These are phyloP conservation scores for Calonectria pteridis DNA, from an alignment of 2,329 filamentous ascomycete genomes.

Conservation along the genomic window DNA sequence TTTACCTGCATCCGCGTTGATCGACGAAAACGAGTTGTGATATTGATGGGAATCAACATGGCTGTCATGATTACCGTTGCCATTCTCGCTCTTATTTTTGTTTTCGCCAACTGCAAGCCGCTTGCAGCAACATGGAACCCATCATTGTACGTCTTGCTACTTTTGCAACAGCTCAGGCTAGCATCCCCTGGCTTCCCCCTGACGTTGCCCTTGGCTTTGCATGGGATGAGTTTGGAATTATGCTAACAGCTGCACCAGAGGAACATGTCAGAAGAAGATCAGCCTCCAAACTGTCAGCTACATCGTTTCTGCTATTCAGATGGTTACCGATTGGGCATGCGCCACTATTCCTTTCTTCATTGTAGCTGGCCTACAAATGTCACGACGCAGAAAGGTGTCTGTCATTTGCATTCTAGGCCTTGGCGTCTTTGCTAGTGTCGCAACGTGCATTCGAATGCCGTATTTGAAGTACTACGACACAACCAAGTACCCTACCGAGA, in stretches of 20 bases:
- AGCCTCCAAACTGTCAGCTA: constrained; percentile 7
- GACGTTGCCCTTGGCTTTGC: background rate
- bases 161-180: background rate
- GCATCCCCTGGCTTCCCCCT: background rate
- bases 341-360: constrained; percentile 16
- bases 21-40: background rate
- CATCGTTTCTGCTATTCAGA: constrained; percentile 13
- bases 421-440: constrained; percentile 10
- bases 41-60: background rate
- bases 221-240: background rate
- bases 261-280: background rate
- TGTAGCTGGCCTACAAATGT: constrained; percentile 15
- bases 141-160: background rate
- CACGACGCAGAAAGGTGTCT: background rate
- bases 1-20: constrained; percentile 1
- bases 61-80: background rate
- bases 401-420: constrained; percentile 15
- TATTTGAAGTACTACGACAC: constrained; percentile 18
- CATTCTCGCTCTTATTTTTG: background rate
- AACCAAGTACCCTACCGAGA: constrained; percentile 4
- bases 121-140: background rate
- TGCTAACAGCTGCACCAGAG: background rate
- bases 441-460: constrained; percentile 10
- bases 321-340: constrained; percentile 19
- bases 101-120: background rate